Conservation (phyloP, 495 filamentous ascomycete genomes). For the Penicillium riverlandense region DNA sequence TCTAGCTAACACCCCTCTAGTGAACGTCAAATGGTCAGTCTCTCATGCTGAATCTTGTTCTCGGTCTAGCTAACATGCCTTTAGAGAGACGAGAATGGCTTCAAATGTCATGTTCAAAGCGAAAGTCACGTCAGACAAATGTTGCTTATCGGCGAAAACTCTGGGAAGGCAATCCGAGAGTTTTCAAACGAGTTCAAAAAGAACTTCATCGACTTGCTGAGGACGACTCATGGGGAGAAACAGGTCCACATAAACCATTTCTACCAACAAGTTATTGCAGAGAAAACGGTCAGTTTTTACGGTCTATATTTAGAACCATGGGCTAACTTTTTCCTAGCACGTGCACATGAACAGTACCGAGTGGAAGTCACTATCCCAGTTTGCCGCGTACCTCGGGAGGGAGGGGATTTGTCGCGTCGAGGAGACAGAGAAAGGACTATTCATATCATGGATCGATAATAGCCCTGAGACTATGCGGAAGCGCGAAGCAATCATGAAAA, state of each 20-base stretch:
- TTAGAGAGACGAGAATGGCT: slow-evolving; percentile 46
- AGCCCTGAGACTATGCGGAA: slow-evolving; percentile 73
- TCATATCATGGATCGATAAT: slow-evolving; percentile 87
- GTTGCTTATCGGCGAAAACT: slow-evolving; percentile 76
- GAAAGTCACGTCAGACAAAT: slow-evolving; percentile 82
- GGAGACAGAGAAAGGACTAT: slow-evolving; percentile 79
- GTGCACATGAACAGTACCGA: slow-evolving; percentile 89
- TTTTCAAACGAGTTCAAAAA: slow-evolving; percentile 70
- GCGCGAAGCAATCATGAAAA: slow-evolving; percentile 71
- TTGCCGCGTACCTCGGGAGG: slow-evolving; percentile 73
- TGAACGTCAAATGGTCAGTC: slow-evolving; percentile 1
- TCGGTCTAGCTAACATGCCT: background rate
- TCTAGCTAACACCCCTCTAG: slow-evolving; percentile 11
- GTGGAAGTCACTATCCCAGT: slow-evolving; percentile 80
- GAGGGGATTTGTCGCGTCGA: slow-evolving; percentile 83
- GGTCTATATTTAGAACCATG: background rate
- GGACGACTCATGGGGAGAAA: slow-evolving; percentile 81
- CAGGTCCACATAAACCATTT: slow-evolving; percentile 79
- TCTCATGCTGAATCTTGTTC: too few species aligned
- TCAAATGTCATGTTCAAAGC: slow-evolving; percentile 64
- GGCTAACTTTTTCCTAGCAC: slow-evolving; percentile 47
- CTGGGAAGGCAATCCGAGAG: slow-evolving; percentile 68
- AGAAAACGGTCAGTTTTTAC: slow-evolving; percentile 23
- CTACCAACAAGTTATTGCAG: slow-evolving; percentile 67
- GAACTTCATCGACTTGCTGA: slow-evolving; percentile 70